Percentiles rank a stretch among this genome's conserved stretches.
These are phyloP conservation scores for Ceratobasidium sp. DNA, from an alignment of 1,284 basidiomycete genomes.

Conservation along the genomic window DNA sequence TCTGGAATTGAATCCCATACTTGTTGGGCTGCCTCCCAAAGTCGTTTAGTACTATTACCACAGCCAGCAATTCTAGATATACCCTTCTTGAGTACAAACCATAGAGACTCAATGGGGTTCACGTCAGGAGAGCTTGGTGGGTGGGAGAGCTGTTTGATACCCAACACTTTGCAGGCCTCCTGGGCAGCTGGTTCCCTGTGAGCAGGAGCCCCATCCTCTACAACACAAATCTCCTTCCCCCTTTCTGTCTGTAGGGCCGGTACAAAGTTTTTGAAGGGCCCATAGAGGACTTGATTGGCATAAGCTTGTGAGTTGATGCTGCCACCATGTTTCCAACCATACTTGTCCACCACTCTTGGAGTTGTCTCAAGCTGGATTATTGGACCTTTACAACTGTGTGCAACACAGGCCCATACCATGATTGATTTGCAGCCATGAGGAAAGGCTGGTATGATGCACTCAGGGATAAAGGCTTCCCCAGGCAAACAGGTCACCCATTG, in stretches of 20 bases:
- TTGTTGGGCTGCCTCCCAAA: not conserved
- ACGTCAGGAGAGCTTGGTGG: slow-evolving; percentile 4
- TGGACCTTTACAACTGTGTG: slow-evolving; percentile 7
- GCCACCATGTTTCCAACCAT: not conserved
- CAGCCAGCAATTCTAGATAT: not conserved
- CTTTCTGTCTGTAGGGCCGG: not conserved
- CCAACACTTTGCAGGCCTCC: not conserved
- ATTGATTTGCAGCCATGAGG: not conserved
- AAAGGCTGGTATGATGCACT: not conserved
- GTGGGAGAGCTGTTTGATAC: not conserved
- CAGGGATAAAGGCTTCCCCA: slow-evolving; percentile 1
- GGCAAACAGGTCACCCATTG: slow-evolving; percentile 2
- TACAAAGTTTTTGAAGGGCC: not conserved
- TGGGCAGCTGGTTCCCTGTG: not conserved
- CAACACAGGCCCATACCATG: not conserved
- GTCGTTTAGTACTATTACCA: not conserved
- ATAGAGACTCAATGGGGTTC: slow-evolving; percentile 12
- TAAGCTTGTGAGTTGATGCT: not conserved
- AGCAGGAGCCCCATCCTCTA: slow-evolving; percentile 3
- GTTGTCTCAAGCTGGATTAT: not conserved
- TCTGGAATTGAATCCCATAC: slow-evolving; percentile 9
- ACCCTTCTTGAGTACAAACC: slow-evolving; percentile 16
- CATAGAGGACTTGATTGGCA: slow-evolving; percentile 2
- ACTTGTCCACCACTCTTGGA: not conserved
- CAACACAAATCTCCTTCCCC: not conserved